Conservation (phyloP, 208 protist genomes). For the Tritrichomonas foetus region DNA sequence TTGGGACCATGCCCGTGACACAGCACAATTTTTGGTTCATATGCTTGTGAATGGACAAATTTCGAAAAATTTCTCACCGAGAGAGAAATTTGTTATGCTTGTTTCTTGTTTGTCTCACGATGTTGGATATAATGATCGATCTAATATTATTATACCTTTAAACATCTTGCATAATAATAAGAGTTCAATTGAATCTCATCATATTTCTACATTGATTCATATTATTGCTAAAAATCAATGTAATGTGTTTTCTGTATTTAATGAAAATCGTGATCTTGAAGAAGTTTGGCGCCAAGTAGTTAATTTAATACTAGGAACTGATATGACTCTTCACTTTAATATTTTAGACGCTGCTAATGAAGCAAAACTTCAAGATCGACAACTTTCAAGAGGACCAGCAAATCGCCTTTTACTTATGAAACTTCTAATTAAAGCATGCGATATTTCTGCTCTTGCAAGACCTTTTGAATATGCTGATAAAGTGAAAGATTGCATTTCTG, state of each 20-base stretch:
- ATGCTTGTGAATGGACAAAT: slow-evolving; percentile 56
- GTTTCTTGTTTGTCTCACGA: slow-evolving; percentile 81
- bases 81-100: slow-evolving; percentile 74
- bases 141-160: slow-evolving; percentile 82
- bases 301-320: slow-evolving; percentile 57
- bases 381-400: not conserved
- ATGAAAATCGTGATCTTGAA: slow-evolving; percentile 45
- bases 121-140: slow-evolving; percentile 85
- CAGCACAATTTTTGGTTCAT: slow-evolving; percentile 59
- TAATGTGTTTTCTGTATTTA: slow-evolving; percentile 44
- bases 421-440: not conserved
- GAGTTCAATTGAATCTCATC: slow-evolving; percentile 62
- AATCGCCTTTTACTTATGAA: not conserved
- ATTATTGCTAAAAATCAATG: slow-evolving; percentile 44
- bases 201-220: slow-evolving; percentile 50
- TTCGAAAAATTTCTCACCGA: slow-evolving; percentile 54
- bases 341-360: slow-evolving; percentile 26
- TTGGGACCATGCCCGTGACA: slow-evolving; percentile 63
- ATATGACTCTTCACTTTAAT: slow-evolving; percentile 58
- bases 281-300: slow-evolving; percentile 53
- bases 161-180: slow-evolving; percentile 66
- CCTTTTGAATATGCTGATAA: not conserved
- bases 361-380: not conserved
- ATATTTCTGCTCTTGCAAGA: not conserved
- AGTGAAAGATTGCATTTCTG: not conserved